Base-by-base conservation (phyloP, 1,284 basidiomycete genomes). In the Cutaneotrichosporon arboriforme region DNA sequence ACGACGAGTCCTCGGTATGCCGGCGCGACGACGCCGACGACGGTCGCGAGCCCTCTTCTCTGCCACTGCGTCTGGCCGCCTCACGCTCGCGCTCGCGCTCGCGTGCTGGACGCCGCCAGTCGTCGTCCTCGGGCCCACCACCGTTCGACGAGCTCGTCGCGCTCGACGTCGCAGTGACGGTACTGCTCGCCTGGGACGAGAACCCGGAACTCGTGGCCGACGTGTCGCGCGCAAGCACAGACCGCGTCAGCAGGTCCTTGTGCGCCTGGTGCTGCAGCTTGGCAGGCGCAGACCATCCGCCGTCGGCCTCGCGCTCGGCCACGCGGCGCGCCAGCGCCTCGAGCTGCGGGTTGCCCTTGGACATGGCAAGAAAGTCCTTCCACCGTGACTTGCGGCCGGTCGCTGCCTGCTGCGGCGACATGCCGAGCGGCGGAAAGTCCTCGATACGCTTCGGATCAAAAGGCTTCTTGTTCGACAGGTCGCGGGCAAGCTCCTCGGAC, bases 401-500 rank as follows among this genome's bases (percentile, higher is more conserved):
- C 4, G 69, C 67, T 8, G 58, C 54, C 49, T 70, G 64, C 26
- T 63, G 62, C 4, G 72, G 68, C 3, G 68, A 62, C 4, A 69
- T 66, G 17, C 74, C 72, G 0, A 76, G 59, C 23, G 70, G 70
- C 14, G 74, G 74, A 56, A 76, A 76, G 41, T 74, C 69, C 49
- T 67, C 65, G 18, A 61, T 52, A 18, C 62, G 55, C 14, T 54
- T 62, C 8, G 62, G 50, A 47, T 68, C 66, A 40, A 68, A 59
- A 20, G 56, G 60, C 46, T 58, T 65, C 43, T 62, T 61, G 49
- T 72, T 72, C 34, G 68, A 71, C 26, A 93, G 81, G 75, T 92
- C 88, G 55, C 90, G 81, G 14, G 87, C 90, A 26, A 93, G 80
- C 8, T 83, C 80, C 69, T 93, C 88, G 4, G 86, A 88, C 1